Conservation (phyloP, 352 stramenopile species). For the Phytophthora kernoviae region DNA sequence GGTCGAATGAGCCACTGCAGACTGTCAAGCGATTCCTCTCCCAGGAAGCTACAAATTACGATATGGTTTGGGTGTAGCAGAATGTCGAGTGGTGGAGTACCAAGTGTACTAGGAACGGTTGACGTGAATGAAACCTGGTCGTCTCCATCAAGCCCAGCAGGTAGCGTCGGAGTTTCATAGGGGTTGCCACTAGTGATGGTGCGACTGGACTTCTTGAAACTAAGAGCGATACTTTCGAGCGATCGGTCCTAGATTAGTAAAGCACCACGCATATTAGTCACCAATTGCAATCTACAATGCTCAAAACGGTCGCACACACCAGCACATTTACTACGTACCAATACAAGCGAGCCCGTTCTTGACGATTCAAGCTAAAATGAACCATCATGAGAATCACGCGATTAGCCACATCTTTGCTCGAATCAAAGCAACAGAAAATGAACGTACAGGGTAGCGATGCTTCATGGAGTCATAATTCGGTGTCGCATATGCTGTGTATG, state of each 20-base stretch:
- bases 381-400: background rate
- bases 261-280: constrained; percentile 1
- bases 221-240: constrained; percentile 62
- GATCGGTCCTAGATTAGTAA: constrained; percentile 55
- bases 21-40: constrained; percentile 74
- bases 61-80: constrained; percentile 73
- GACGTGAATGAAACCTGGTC: constrained; percentile 35
- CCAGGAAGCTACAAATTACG: constrained; percentile 85
- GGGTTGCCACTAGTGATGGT: constrained; percentile 42
- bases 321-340: constrained; percentile 53
- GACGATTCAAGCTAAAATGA: constrained; percentile 32
- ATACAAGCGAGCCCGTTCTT: constrained; percentile 48
- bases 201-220: constrained; percentile 39
- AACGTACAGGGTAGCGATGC: constrained; percentile 32
- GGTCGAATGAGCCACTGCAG: constrained; percentile 81
- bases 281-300: background rate
- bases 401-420: background rate
- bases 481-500: constrained; percentile 54
- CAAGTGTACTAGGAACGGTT: constrained; percentile 27
- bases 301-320: no score
- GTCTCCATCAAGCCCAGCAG: constrained; percentile 21
- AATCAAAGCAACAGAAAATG: constrained; percentile 5
- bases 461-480: constrained; percentile 43
- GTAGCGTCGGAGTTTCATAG: constrained; percentile 44
- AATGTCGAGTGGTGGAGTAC: constrained; percentile 59